Evolutionary conservation across 176 grass and related monocot genomes (phyloP).

Genomic region (Aegilops bicornis): DNA sequence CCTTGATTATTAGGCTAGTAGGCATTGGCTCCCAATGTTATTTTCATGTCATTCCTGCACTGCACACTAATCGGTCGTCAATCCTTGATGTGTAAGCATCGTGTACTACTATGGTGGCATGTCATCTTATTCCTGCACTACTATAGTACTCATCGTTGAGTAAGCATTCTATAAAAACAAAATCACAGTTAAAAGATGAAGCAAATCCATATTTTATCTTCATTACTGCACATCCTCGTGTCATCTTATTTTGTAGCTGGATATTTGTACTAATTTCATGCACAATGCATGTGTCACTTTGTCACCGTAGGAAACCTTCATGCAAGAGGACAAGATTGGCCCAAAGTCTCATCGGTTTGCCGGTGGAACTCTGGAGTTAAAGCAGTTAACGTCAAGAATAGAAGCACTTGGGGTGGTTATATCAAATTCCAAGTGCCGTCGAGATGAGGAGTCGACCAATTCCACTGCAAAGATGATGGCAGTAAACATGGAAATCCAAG

Average conservation of each 20-base stretch:
- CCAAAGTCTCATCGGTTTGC: background rate
- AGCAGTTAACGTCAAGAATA: constrained; percentile 59
- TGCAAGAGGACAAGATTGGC: background rate
- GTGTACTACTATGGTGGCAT: background rate
- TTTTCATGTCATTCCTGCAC: background rate
- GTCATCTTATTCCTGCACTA: background rate
- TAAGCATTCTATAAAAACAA: background rate
- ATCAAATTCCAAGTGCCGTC: constrained; percentile 27
- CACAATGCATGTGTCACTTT: background rate
- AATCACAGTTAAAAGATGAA: background rate
- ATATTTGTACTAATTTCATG: constrained; percentile 13
- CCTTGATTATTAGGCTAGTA: constrained; percentile 1
- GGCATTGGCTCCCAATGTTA: background rate
- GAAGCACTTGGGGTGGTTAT: constrained; percentile 57
- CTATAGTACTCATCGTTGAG: background rate
- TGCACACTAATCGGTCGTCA: background rate
- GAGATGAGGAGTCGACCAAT: constrained; percentile 46
- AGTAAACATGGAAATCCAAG: constrained; percentile 38
- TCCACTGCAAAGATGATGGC: constrained; percentile 37
- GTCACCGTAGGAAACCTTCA: constrained; percentile 39
- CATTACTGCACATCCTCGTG: constrained; percentile 9
- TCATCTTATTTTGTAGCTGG: background rate
- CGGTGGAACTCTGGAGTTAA: constrained; percentile 41
- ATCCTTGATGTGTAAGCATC: background rate
- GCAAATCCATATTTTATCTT: background rate